phyloP scores from a whole-genome alignment of 2,329 filamentous ascomycete species.

The Penicillium hesseltinei region DNA sequence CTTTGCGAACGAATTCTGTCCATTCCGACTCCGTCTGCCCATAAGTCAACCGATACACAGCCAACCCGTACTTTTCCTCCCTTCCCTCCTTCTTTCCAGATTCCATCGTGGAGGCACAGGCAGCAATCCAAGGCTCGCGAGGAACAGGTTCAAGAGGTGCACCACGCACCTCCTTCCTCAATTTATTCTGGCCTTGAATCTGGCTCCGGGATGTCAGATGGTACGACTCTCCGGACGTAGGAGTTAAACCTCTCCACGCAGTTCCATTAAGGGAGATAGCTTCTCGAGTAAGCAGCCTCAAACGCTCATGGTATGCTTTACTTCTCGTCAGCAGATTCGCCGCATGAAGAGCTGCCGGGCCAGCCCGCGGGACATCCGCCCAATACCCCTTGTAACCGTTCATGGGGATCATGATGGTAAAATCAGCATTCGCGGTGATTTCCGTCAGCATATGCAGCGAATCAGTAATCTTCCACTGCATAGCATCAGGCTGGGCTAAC shows the following conservation, averaged over 20 bases:
- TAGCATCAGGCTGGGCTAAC: conserved; percentile 2
- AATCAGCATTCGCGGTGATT: conserved; percentile 18
- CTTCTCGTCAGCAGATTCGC: neutral
- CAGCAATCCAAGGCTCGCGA: conserved; percentile 21
- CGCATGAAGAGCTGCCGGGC: neutral
- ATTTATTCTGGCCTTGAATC: conserved; percentile 10
- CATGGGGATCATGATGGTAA: conserved; percentile 26
- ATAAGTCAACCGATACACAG: conserved; percentile 27
- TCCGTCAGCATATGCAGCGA: conserved; percentile 15
- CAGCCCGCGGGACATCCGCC: neutral
- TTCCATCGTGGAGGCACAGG: neutral
- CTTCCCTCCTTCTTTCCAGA: neutral
- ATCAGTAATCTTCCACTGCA: conserved; percentile 18
- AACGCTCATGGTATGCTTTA: conserved; percentile 5
- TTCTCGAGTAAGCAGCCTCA: conserved; percentile 12
- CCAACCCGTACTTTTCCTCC: conserved; percentile 12
- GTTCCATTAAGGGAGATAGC: neutral
- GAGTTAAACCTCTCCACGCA: neutral
- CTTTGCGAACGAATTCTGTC: conserved; percentile 17
- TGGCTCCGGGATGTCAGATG: neutral
- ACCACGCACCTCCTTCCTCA: conserved; percentile 16
- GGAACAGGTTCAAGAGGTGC: conserved; percentile 8
- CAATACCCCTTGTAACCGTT: conserved; percentile 23
- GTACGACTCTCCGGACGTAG: neutral
- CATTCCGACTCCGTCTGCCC: conserved; percentile 23